phyloP scores from a whole-genome alignment of 1,284 basidiomycete species.

The Cryptococcus sp. region DNA sequence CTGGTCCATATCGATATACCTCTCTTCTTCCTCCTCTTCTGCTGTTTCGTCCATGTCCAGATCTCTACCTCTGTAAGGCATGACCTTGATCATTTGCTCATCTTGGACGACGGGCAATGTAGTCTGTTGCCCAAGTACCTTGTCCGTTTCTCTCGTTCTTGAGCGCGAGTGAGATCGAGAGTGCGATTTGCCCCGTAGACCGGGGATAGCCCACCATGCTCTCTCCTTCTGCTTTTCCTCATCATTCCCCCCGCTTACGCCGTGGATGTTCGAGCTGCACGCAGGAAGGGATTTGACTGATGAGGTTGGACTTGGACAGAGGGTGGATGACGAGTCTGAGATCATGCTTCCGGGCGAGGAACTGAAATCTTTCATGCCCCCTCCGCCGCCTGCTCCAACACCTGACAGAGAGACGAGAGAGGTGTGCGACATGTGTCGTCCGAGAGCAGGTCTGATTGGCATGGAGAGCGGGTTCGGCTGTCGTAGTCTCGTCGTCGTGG shows the following conservation, averaged over 20 bases:
- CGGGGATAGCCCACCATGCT: neutral
- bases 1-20: conserved; percentile 26
- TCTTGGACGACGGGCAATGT: too few relatives aligned
- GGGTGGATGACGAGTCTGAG: conserved; percentile 15
- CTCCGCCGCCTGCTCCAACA: neutral
- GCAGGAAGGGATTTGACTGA: conserved; percentile 18
- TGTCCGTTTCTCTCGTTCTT: neutral
- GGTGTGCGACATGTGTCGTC: neutral
- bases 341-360: conserved; percentile 22
- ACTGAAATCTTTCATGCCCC: conserved; percentile 7
- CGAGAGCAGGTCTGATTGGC: conserved; percentile 2
- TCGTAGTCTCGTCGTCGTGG: conserved; percentile 20
- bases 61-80: too few relatives aligned
- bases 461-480: conserved; percentile 23
- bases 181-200: too few relatives aligned
- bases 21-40: conserved; percentile 20
- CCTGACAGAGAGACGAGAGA: neutral
- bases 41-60: too few relatives aligned
- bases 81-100: too few relatives aligned
- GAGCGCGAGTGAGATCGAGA: too few relatives aligned
- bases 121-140: neutral
- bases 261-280: neutral
- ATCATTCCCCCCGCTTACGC: too few relatives aligned
- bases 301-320: conserved; percentile 19
- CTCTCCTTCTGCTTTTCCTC: too few relatives aligned